phyloP scores from a whole-genome alignment of 2,329 filamentous ascomycete species.

The Blastomyces silverae region DNA sequence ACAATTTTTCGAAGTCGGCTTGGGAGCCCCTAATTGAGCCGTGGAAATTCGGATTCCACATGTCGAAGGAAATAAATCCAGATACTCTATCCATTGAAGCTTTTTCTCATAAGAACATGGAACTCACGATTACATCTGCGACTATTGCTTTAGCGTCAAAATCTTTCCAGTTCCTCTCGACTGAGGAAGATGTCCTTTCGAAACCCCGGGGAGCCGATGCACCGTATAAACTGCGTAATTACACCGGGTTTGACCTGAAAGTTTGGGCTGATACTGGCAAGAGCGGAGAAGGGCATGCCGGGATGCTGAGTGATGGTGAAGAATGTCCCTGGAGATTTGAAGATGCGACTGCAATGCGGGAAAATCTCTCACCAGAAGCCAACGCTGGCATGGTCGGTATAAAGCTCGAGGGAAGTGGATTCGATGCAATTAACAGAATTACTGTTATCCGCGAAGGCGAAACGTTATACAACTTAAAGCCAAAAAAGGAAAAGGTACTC shows the following conservation, averaged over 20 bases:
- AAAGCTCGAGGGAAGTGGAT: constrained; percentile 84
- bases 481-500: constrained; percentile 74
- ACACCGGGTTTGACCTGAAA: constrained; percentile 85
- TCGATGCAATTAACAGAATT: constrained; percentile 82
- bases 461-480: constrained; percentile 77
- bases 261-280: constrained; percentile 71
- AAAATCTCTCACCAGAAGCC: constrained; percentile 79
- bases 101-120: constrained; percentile 81
- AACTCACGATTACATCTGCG: constrained; percentile 85
- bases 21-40: constrained; percentile 97
- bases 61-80: constrained; percentile 68
- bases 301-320: constrained; percentile 77
- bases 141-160: constrained; percentile 91
- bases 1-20: constrained; percentile 97
- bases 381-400: constrained; percentile 73
- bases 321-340: constrained; percentile 96
- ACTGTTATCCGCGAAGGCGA: constrained; percentile 93
- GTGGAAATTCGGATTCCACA: constrained; percentile 88
- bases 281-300: constrained; percentile 59
- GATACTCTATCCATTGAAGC: constrained; percentile 76
- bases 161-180: constrained; percentile 80
- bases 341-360: constrained; percentile 91
- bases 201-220: constrained; percentile 89
- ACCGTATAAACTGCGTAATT: constrained; percentile 88
- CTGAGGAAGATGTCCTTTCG: constrained; percentile 82